Percentiles rank a stretch among this genome's conserved stretches.
These are phyloP conservation scores for Phialophora chinensis DNA, from an alignment of 2,329 filamentous ascomycete species.

Conservation along the genomic window DNA sequence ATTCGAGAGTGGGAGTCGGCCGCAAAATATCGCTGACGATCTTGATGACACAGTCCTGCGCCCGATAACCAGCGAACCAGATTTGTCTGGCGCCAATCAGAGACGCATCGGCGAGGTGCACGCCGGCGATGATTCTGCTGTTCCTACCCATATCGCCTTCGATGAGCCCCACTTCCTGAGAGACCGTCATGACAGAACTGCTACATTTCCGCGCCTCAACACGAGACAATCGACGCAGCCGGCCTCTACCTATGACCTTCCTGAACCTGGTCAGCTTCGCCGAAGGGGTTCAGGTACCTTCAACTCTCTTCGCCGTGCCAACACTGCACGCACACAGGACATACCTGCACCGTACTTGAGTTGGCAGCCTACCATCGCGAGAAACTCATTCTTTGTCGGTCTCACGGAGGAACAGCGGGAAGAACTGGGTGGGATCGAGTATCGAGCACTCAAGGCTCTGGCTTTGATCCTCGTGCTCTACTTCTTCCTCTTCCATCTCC, in stretches of 20 bases:
- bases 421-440: slow-evolving; percentile 95
- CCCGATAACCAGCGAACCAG: slow-evolving; percentile 32
- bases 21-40: slow-evolving; percentile 62
- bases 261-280: slow-evolving; percentile 37
- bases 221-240: slow-evolving; percentile 31
- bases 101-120: slow-evolving; percentile 17
- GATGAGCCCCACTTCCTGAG: slow-evolving; percentile 55
- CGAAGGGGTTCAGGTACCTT: slow-evolving; percentile 60
- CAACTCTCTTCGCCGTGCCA: slow-evolving; percentile 55
- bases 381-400: slow-evolving; percentile 91
- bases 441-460: slow-evolving; percentile 85
- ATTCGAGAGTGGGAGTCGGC: slow-evolving; percentile 79
- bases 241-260: slow-evolving; percentile 23
- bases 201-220: slow-evolving; percentile 35
- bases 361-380: slow-evolving; percentile 87
- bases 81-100: slow-evolving; percentile 39
- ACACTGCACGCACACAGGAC: slow-evolving; percentile 52
- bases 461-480: slow-evolving; percentile 78
- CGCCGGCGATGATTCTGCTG: slow-evolving; percentile 15
- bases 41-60: slow-evolving; percentile 46
- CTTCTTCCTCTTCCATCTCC: slow-evolving; percentile 79
- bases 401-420: slow-evolving; percentile 89
- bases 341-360: slow-evolving; percentile 82
- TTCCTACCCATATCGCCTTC: slow-evolving; percentile 52
- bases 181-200: slow-evolving; percentile 40